These are phyloP conservation scores for Exophiala bonariae DNA, from an alignment of 2,329 filamentous ascomycete species.

Conservation along the genomic window DNA sequence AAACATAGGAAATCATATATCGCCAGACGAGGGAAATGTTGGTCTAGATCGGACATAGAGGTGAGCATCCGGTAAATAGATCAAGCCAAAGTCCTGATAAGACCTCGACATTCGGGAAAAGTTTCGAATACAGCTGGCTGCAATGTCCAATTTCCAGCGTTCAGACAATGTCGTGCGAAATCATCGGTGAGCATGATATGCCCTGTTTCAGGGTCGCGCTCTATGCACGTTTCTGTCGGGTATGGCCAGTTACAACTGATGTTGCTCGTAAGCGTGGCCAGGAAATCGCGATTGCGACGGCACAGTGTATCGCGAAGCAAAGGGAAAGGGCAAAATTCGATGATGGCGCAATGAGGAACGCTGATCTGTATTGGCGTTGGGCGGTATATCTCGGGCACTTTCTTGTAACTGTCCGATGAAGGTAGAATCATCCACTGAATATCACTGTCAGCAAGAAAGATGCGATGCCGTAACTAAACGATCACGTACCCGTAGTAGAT, in stretches of 20 bases:
- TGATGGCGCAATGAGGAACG: slow-evolving; percentile 5
- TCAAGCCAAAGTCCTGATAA: slow-evolving; percentile 1
- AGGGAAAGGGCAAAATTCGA: slow-evolving; percentile 12
- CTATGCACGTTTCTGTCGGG: neutral
- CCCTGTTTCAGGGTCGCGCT: neutral
- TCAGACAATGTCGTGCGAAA: slow-evolving; percentile 3
- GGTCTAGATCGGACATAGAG: too few species aligned
- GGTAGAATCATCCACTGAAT: slow-evolving; percentile 11
- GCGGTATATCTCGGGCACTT: slow-evolving; percentile 7
- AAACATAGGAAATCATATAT: too few species aligned
- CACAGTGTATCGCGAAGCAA: slow-evolving; percentile 10
- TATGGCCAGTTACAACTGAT: slow-evolving; percentile 10
- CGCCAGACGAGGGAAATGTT: too few species aligned
- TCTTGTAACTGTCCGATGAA: slow-evolving; percentile 4
- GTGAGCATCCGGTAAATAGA: too few species aligned
- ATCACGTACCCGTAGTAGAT: slow-evolving; percentile 3
- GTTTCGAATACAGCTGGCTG: slow-evolving; percentile 1
- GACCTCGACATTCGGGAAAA: slow-evolving; percentile 7
- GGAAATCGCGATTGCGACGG: slow-evolving; percentile 4
- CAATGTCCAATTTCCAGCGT: slow-evolving; percentile 4
- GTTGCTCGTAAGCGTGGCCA: slow-evolving; percentile 4
- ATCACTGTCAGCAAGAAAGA: neutral
- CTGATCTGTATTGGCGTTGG: slow-evolving; percentile 4
- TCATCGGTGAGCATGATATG: slow-evolving; percentile 4
- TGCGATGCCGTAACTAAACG: neutral